These are phyloP conservation scores for Boletellus ananiceps DNA, from an alignment of 768 basidiomycete species.

Conservation along the genomic window DNA sequence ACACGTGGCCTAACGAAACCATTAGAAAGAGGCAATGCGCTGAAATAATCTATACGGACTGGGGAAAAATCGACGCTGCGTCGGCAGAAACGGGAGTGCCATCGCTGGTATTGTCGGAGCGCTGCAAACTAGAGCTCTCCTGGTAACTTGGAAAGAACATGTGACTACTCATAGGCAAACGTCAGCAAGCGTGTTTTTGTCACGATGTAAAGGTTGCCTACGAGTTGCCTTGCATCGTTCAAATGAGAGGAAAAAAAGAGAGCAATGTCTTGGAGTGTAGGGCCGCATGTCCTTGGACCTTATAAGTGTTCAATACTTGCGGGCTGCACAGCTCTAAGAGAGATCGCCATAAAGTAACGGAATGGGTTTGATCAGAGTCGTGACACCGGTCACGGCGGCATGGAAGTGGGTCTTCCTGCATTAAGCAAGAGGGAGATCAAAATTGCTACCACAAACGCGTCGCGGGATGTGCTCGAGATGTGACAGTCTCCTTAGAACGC, in stretches of 20 bases:
- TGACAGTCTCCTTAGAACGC: neutral
- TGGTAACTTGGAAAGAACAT: neutral
- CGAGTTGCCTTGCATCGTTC: slow-evolving; percentile 10
- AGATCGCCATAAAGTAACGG: slow-evolving; percentile 1
- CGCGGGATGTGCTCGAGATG: neutral
- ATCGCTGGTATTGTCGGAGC: neutral
- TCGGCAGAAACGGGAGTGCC: neutral
- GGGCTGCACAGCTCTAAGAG: slow-evolving; percentile 12
- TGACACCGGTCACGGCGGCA: neutral
- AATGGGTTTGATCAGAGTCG: neutral
- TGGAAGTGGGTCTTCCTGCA: neutral
- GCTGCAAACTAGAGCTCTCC: neutral
- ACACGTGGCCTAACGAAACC: neutral
- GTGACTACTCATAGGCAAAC: slow-evolving; percentile 1
- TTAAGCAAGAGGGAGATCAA: neutral
- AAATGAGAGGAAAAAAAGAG: neutral
- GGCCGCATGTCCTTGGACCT: neutral
- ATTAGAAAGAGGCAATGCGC: slow-evolving; percentile 3
- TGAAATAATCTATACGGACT: slow-evolving; percentile 10
- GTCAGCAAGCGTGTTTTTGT: neutral
- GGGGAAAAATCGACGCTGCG: neutral
- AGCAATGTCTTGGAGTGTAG: neutral
- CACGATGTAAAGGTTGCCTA: neutral
- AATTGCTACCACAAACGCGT: neutral
- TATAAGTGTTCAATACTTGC: slow-evolving; percentile 7